Conservation (phyloP, 345 rosid species). For the Linum usitatissimum region DNA sequence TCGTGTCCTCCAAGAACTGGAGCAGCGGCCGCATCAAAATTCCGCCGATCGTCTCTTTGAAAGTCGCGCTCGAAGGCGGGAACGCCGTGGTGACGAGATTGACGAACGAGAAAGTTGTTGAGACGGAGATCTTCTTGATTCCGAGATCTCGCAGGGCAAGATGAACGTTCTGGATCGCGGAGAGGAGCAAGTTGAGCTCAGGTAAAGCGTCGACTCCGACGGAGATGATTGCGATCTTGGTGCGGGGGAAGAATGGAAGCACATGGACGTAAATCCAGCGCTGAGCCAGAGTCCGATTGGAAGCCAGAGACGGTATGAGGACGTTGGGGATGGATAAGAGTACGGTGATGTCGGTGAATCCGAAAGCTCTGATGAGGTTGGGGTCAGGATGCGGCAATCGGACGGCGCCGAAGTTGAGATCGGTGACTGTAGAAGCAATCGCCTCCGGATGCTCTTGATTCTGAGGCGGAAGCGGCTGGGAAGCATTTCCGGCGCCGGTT, state of each 20-base stretch:
- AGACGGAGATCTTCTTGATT: slow-evolving; percentile 46
- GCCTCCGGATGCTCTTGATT: slow-evolving; percentile 18
- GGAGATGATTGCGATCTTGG: slow-evolving; percentile 60
- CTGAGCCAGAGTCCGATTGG: slow-evolving; percentile 61
- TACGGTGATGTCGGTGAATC: slow-evolving; percentile 67
- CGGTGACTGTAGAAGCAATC: slow-evolving; percentile 29
- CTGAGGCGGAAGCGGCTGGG: slow-evolving; percentile 11
- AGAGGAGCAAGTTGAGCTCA: slow-evolving; percentile 40
- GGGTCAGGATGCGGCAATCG: slow-evolving; percentile 59
- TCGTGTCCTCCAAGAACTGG: slow-evolving; percentile 54
- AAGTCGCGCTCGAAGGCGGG: slow-evolving; percentile 68
- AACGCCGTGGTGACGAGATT: slow-evolving; percentile 52
- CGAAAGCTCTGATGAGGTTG: slow-evolving; percentile 50
- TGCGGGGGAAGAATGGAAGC: slow-evolving; percentile 73
- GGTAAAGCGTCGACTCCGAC: slow-evolving; percentile 57
- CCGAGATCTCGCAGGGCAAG: slow-evolving; percentile 53
- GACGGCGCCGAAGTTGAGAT: slow-evolving; percentile 41
- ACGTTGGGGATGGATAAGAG: slow-evolving; percentile 77
- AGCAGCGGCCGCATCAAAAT: slow-evolving; percentile 56
- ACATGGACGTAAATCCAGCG: slow-evolving; percentile 67
- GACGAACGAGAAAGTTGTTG: slow-evolving; percentile 81
- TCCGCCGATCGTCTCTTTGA: slow-evolving; percentile 54
- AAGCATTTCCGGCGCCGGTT: slow-evolving; percentile 1
- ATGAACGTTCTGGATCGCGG: slow-evolving; percentile 54
- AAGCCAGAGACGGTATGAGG: slow-evolving; percentile 53